Evolutionary conservation across 257 asterid genomes (phyloP), one percentile per base, ranked within the genome.

Genomic region (Phtheirospermum japonicum): DNA sequence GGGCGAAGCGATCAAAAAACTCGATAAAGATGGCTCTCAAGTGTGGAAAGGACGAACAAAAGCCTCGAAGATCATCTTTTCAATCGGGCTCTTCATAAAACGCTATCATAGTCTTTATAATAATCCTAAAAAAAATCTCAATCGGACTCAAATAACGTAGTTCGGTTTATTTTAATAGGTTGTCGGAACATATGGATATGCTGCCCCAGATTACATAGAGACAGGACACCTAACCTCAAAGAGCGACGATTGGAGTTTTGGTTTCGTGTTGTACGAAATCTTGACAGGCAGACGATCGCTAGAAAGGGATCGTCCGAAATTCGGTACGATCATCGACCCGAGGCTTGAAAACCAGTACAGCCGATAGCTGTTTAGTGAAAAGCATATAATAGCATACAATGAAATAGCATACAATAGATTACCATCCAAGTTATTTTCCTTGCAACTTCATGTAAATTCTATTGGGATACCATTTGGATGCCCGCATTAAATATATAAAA

Each of bases 171-270:
- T 52, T 66, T 5, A 48, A 26, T 59, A 93, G 99, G 99, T 87
- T 59, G 87, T 93, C 9, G 99, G 99, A 9, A 89, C 99, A 42
- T 80, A 88, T 13, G 97, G 99, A 19, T 93, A 93, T 10, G 99
- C 97, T 0, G 92, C 99, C 11, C 99, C 99, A 1, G 99, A 93
- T 39, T 93, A 93, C 74, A 79, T 93, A 30, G 91, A 93, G 61
- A 93, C 99, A 0, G 97, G 99, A 4, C 99, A 89, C 48, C 92
- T 93, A 17, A 89, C 95, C 14, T 71, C 91, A 2, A 89, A 89
- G 80, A 93, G 99, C 32, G 99, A 93, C 36, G 99, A 89, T 0
- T 93, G 97, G 97, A 93, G 97, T 64, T 93, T 85, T 10, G 99
- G 99, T 0, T 90, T 93, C 0, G 97, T 93, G 58, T 58, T 89